A percentile compares a stretch with the other conserved stretches of the same genome.
Conservation (phyloP, 805 yeast genomes). For the Metschnikowia similis region DNA sequence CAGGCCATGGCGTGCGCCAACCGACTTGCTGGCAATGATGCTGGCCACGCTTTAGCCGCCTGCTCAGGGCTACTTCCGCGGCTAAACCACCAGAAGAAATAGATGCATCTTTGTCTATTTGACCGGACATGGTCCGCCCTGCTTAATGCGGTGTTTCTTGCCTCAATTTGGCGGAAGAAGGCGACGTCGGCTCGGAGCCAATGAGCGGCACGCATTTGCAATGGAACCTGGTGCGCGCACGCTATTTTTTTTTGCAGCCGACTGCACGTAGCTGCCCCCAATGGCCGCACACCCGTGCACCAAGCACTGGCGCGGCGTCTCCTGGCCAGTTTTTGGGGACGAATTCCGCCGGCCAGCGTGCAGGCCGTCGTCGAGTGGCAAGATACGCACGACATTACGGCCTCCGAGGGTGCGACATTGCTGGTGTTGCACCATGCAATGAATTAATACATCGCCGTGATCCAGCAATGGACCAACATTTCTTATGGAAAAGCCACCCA, state of each 20-base stretch:
- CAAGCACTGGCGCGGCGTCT: no score
- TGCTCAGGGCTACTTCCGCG: no score
- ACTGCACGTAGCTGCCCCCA: background rate
- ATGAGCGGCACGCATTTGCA: background rate
- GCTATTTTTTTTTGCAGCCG: background rate
- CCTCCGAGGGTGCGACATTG: background rate
- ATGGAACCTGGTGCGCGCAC: background rate
- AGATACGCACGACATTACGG: background rate
- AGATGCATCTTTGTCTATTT: no score
- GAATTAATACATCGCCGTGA: background rate
- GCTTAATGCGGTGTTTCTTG: no score
- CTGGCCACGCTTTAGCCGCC: no score
- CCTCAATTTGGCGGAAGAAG: background rate
- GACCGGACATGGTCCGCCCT: no score
- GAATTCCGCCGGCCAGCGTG: no score
- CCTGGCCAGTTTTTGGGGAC: no score
- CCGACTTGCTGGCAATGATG: background rate
- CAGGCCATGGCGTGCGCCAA: constrained; percentile 10
- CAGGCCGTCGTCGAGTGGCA: no score
- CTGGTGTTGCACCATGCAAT: background rate
- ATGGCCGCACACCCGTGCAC: background rate
- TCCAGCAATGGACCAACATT: constrained; percentile 1
- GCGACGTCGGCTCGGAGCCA: background rate
- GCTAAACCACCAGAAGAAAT: no score
- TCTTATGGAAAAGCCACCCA: background rate